Evolutionary conservation across 129 eudicot genomes (phyloP), one percentile per base, ranked within the genome.

Genomic region (Lactuca saligna): DNA sequence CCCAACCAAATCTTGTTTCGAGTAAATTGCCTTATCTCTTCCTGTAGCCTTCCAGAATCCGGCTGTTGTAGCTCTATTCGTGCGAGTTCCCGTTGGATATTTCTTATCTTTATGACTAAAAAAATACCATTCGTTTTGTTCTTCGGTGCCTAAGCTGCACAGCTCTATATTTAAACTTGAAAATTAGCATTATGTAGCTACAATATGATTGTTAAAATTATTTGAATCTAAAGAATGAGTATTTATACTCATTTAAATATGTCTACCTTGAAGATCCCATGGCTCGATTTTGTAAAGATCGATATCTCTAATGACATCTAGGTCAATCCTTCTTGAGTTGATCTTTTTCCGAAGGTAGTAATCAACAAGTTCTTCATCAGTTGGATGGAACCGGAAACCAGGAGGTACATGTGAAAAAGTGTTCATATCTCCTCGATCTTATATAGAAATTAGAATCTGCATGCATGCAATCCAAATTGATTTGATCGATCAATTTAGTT

Each of bases 1-100:
- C 10, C 97, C 97, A 69, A 91, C 84, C 68, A 91, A 79, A 34
- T 91, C 93, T 17, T 83, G 91, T 80, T 88, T 88, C 2, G 91
- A 82, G 77, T 88, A 88, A 49, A 91, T 88, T 5, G 97, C 91
- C 75, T 91, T 91, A 68, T 91, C 97, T 17, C 97, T 84, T 17
- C 97, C 97, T 2, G 97, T 91, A 63, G 97, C 97, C 53, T 91
- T 91, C 97, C 97, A 91, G 57, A 91, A 91, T 66, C 97, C 97
- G 8, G 89, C 94, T 53, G 91, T 79, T n/a, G 97, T 91, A 29
- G 97, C 97, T 75, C 97, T 80, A 75, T 91, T 91, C 1, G 97
- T 91, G 41, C 97, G 84, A 2, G 96, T 86, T 10, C 97, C 97
- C 6, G 97, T 91, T 55, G 97, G 97, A 53, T 91, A 91, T 65